phyloP scores from a whole-genome alignment of 345 rosid species.

The Cardamine chenopodiifolia region DNA sequence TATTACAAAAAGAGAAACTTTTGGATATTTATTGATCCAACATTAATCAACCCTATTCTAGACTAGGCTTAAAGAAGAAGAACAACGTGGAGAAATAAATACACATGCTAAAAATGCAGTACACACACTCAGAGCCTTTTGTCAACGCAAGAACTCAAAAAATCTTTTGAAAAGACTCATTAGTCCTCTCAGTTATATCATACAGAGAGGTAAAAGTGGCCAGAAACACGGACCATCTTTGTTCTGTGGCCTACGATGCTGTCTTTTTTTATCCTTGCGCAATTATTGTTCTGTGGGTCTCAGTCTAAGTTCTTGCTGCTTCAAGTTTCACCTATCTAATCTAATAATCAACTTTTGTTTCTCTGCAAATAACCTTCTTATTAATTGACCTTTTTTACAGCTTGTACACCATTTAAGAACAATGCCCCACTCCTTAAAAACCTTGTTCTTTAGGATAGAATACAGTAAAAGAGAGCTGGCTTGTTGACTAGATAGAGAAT shows the following conservation, averaged over 20 bases:
- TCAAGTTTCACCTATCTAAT: conserved; percentile 41
- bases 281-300: conserved; percentile 40
- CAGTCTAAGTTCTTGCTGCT: conserved; percentile 33
- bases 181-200: conserved; percentile 37
- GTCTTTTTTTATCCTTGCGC: conserved; percentile 18
- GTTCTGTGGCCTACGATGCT: conserved; percentile 34
- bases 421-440: conserved; percentile 25
- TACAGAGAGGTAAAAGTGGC: conserved; percentile 20
- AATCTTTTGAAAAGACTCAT: conserved; percentile 32
- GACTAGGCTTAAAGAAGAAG: conserved; percentile 41
- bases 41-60: conserved; percentile 39
- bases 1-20: conserved; percentile 38
- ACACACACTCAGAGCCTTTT: conserved; percentile 4
- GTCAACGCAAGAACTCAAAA: conserved; percentile 7
- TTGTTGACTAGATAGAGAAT: conserved; percentile 9
- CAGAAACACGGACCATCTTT: conserved; percentile 43
- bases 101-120: conserved; percentile 33
- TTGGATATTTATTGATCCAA: conserved; percentile 40
- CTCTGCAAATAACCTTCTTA: conserved; percentile 30
- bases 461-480: conserved; percentile 23
- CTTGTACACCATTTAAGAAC: conserved; percentile 29
- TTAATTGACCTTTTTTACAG: conserved; percentile 34
- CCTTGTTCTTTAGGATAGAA: conserved; percentile 1
- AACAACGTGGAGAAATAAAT: conserved; percentile 45
- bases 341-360: conserved; percentile 22